Evolutionary conservation across 495 filamentous ascomycete species (phyloP).

Genomic region (Aspergillus haitiensis): DNA sequence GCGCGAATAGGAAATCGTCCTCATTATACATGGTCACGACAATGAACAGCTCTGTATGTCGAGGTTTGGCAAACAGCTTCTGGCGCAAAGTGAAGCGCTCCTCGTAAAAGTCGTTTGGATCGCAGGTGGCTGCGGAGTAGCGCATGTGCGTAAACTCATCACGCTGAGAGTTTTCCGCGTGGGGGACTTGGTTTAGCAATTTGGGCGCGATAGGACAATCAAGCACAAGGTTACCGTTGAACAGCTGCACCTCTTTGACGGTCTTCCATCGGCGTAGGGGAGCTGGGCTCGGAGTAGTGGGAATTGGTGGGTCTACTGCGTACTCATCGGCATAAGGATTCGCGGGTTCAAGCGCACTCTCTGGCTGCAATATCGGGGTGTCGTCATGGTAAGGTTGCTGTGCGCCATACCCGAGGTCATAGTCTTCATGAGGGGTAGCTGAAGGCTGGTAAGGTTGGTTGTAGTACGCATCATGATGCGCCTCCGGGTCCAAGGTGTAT

Average conservation of each 20-base stretch:
- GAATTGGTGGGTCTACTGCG: slow-evolving; percentile 40
- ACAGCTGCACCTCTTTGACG: slow-evolving; percentile 95
- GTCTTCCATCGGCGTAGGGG: slow-evolving; percentile 93
- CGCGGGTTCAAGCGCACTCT: slow-evolving; percentile 55
- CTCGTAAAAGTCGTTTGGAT: slow-evolving; percentile 82
- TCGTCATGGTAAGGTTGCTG: slow-evolving; percentile 59
- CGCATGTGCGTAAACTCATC: slow-evolving; percentile 99
- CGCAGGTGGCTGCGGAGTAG: slow-evolving; percentile 95
- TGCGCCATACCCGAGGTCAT: slow-evolving; percentile 52
- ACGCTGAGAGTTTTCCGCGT: slow-evolving; percentile 75
- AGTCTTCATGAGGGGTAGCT: slow-evolving; percentile 54
- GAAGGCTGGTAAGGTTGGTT: slow-evolving; percentile 74
- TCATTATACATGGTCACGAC: slow-evolving; percentile 99
- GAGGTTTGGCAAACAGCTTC: slow-evolving; percentile 86
- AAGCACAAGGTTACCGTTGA: slow-evolving; percentile 94
- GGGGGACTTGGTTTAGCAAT: slow-evolving; percentile 79
- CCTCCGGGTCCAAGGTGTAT: slow-evolving; percentile 76
- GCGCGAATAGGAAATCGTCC: slow-evolving; percentile 92
- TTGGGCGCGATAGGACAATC: slow-evolving; percentile 95
- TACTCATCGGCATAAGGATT: slow-evolving; percentile 52
- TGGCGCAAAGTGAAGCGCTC: slow-evolving; percentile 93
- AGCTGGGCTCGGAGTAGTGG: slow-evolving; percentile 59
- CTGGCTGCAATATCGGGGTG: slow-evolving; percentile 59
- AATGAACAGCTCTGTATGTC: slow-evolving; percentile 96
- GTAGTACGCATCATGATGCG: slow-evolving; percentile 85